Evolutionary conservation across 78 protist species (phyloP), one percentile per base, ranked within the genome.

Genomic region (Goniomonas avonlea): DNA sequence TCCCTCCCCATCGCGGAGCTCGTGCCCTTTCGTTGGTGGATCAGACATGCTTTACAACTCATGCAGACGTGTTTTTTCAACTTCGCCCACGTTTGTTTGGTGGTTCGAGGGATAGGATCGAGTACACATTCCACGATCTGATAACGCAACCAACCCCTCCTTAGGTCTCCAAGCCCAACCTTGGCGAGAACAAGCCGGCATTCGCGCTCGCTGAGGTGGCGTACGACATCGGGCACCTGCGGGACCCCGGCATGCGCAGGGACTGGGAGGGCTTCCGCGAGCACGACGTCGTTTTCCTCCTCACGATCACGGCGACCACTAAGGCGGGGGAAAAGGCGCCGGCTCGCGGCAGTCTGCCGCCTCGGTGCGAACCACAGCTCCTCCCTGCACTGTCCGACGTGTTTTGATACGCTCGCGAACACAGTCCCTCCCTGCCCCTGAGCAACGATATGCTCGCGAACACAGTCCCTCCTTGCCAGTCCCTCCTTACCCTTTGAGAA

Each of bases 121-220:
- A n/a, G n/a, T n/a, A n/a, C n/a, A n/a, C n/a, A n/a, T n/a, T n/a
- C n/a, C n/a, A n/a, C n/a, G n/a, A n/a, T n/a, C n/a, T 41, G 29
- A 21, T 15, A 45, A 20, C 55, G 70, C 86, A 5, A 50, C 29
- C 4, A 47, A n/a, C 5, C 32, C 11, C 47, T 63, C 5, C 31
- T 63, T 11, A 73, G n/a, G 91, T 91, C 7, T 78, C 75, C 20
- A 35, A 73, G 81, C 88, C 95, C 39, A 17, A 25, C 29, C 47
- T 94, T 27, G 97, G 95, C 35, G 94, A 92, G 53, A n/a, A 23
- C 23, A 32, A 60, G 61, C 97, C 97, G 29, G 34, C 89, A 21
- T 8, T 29, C 40, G 95, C 92, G 31, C 60, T 29, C 15, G 90
- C 68, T 17, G 89, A 87, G 87, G 79, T 79, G 13, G 38, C 34